A percentile compares a stretch with the other conserved stretches of the same genome.
Conservation (phyloP, 1,139 yeast species). For the Taphrina wiesneri region DNA sequence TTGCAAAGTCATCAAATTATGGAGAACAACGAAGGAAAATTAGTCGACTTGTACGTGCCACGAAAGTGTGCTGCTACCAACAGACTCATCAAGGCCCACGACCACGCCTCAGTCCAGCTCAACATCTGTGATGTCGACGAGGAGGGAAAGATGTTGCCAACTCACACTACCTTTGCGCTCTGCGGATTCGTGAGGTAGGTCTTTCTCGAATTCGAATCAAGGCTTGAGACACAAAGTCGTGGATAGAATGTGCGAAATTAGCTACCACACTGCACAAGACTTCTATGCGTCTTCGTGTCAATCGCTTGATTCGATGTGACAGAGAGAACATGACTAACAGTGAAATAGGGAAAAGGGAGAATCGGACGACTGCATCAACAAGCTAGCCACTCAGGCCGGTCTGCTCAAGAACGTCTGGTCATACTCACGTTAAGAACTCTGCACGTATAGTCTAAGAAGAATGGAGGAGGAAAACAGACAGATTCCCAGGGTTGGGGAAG, state of each 20-base stretch:
- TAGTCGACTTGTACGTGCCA: constrained; percentile 99
- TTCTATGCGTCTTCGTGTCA: too few relatives aligned
- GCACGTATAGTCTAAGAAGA: constrained; percentile 23
- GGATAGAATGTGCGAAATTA: too few relatives aligned
- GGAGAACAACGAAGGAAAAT: constrained; percentile 99
- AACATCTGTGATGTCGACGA: constrained; percentile 87
- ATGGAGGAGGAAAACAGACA: constrained; percentile 2
- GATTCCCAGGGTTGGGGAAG: constrained; percentile 29
- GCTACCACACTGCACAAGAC: too few relatives aligned
- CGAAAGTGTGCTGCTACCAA: constrained; percentile 97
- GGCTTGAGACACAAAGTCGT: not conserved
- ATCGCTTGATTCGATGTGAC: too few relatives aligned
- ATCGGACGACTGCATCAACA: constrained; percentile 98
- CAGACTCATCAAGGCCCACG: constrained; percentile 99
- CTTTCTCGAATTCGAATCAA: not conserved
- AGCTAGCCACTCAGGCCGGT: constrained; percentile 99
- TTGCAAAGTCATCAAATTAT: constrained; percentile 55
- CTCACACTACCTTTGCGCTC: constrained; percentile 92
- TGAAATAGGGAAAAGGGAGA: constrained; percentile 68
- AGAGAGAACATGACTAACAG: not conserved
- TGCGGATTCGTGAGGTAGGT: constrained; percentile 84
- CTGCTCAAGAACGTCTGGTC: constrained; percentile 69
- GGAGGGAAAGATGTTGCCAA: constrained; percentile 91
- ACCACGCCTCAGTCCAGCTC: constrained; percentile 97
- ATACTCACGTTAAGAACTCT: constrained; percentile 41